Evolutionary conservation across 2,329 filamentous ascomycete genomes (phyloP).

Genomic region (Fusarium subtropicale): DNA sequence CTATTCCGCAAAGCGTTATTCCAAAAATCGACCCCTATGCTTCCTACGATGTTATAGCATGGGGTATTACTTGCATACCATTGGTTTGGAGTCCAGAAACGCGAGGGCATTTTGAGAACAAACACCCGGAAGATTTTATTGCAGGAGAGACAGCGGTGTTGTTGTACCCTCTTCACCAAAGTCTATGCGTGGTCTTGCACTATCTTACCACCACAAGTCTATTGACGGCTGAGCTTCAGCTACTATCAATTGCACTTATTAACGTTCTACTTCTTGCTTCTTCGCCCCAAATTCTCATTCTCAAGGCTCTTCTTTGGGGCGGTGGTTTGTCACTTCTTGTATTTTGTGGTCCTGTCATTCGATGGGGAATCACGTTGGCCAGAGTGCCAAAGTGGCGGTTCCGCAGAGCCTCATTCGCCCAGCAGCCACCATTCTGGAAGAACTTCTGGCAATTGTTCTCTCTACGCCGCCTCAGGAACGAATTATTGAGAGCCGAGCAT

Average conservation of each 20-base stretch:
- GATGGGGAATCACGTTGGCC: slow-evolving; percentile 86
- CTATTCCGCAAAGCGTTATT: slow-evolving; percentile 78
- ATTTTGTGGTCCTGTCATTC: slow-evolving; percentile 77
- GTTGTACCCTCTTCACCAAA: slow-evolving; percentile 86
- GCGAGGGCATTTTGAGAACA: slow-evolving; percentile 51
- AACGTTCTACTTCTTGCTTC: slow-evolving; percentile 81
- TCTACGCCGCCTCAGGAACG: slow-evolving; percentile 60
- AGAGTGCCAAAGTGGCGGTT: slow-evolving; percentile 94
- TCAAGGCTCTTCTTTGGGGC: slow-evolving; percentile 87
- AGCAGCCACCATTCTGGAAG: slow-evolving; percentile 53
- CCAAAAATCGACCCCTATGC: slow-evolving; percentile 69
- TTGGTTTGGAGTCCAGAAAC: slow-evolving; percentile 55
- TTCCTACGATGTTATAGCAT: slow-evolving; percentile 77
- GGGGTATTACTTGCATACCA: slow-evolving; percentile 80
- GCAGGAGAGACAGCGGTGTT: slow-evolving; percentile 70
- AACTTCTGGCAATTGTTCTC: slow-evolving; percentile 56
- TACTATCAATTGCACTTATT: slow-evolving; percentile 85
- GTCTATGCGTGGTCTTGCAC: slow-evolving; percentile 77
- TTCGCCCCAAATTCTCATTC: slow-evolving; percentile 85
- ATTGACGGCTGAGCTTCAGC: slow-evolving; percentile 85
- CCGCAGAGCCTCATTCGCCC: slow-evolving; percentile 62
- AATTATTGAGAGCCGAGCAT: slow-evolving; percentile 49
- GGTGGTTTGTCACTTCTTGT: slow-evolving; percentile 83
- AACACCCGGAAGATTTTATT: slow-evolving; percentile 50
- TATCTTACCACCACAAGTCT: slow-evolving; percentile 90